phyloP scores from a whole-genome alignment of 148 eudicot species.

The Vaccinium myrtillus region DNA sequence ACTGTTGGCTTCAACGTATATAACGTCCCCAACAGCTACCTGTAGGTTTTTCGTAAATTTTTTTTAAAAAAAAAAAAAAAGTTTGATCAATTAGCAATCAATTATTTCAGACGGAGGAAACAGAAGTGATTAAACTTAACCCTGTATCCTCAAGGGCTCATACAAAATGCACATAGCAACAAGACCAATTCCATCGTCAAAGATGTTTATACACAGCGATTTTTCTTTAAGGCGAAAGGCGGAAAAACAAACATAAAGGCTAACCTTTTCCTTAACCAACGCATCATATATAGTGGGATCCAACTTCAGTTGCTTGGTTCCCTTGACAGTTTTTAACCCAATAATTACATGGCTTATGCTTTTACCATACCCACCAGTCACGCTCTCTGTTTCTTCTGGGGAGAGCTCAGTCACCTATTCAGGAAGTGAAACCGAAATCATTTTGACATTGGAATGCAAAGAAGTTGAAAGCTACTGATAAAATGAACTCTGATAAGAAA shows the following conservation, averaged over 20 bases:
- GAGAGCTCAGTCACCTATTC: slow-evolving; percentile 93
- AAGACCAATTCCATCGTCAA: neutral
- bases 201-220: neutral
- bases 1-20: slow-evolving; percentile 94
- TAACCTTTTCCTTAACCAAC: slow-evolving; percentile 91
- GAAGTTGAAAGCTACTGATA: neutral
- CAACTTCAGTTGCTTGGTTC: slow-evolving; percentile 92
- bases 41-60: slow-evolving; percentile 24
- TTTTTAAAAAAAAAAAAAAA: neutral
- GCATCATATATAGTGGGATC: slow-evolving; percentile 98
- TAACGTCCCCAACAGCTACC: slow-evolving; percentile 99
- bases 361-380: slow-evolving; percentile 95
- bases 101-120: neutral
- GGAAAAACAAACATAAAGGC: slow-evolving; percentile 2
- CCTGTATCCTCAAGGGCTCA: slow-evolving; percentile 7
- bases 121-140: neutral
- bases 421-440: neutral
- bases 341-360: slow-evolving; percentile 93
- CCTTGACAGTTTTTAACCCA: slow-evolving; percentile 94
- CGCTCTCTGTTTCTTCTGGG: slow-evolving; percentile 97
- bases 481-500: neutral
- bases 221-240: neutral
- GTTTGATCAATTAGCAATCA: neutral
- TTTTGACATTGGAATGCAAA: neutral
- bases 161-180: neutral